These are phyloP conservation scores for Houttuynia cordata DNA, from an alignment of 164 flowering plant genomes.

Conservation along the genomic window DNA sequence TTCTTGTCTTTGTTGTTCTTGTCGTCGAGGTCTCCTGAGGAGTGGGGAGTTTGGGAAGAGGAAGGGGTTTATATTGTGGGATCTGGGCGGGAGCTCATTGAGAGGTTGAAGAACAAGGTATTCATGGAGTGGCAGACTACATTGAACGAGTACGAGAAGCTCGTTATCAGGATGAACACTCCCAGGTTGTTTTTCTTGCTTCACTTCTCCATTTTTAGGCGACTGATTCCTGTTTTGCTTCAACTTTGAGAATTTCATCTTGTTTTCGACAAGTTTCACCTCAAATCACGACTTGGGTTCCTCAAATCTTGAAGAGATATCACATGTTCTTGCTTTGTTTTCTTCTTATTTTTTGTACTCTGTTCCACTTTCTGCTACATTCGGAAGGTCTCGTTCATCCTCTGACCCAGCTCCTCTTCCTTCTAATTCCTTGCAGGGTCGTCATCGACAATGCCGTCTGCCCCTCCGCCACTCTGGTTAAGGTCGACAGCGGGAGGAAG, in stretches of 20 bases:
- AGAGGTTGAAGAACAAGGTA: background rate
- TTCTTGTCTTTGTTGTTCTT: slow-evolving; percentile 1
- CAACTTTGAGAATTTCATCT: background rate
- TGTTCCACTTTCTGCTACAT: background rate
- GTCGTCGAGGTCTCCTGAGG: background rate
- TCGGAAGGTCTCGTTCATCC: background rate
- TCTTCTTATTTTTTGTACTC: too few relatives aligned
- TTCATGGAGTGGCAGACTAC: slow-evolving; percentile 42
- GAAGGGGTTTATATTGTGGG: background rate
- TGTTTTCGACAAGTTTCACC: too few relatives aligned
- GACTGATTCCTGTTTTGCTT: too few relatives aligned
- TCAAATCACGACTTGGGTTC: slow-evolving; percentile 2
- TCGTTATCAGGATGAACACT: slow-evolving; percentile 70
- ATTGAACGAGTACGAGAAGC: slow-evolving; percentile 78
- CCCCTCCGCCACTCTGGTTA: slow-evolving; percentile 57
- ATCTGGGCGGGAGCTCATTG: background rate
- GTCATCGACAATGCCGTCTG: slow-evolving; percentile 87
- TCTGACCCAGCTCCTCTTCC: background rate
- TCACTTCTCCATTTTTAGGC: background rate
- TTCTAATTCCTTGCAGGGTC: slow-evolving; percentile 47
- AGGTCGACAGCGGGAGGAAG: slow-evolving; percentile 35
- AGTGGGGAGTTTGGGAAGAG: background rate
- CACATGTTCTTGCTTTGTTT: background rate
- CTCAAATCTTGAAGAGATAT: too few relatives aligned
- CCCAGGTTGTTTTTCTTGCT: slow-evolving; percentile 78